Evolutionary conservation across 2,329 filamentous ascomycete genomes (phyloP), one percentile per base, ranked within the genome.

Genomic region (Aspergillus chevalieri): DNA sequence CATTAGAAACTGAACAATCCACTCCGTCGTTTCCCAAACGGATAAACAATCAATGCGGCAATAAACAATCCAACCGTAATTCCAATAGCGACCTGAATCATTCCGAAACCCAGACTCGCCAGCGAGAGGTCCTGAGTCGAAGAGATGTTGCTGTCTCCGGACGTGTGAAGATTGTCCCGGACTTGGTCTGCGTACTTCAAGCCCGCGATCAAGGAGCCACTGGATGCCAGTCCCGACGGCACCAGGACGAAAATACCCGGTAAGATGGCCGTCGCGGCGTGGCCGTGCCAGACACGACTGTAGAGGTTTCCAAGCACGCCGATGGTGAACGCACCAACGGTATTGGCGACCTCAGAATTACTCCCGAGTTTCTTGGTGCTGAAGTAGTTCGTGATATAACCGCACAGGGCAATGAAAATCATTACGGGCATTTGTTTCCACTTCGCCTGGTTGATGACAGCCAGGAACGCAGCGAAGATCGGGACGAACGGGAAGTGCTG

Each of bases 241-340:
- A 84, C 80, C 52, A 82, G 79, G 2, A 82, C 78, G 56, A 93
- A 94, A 57, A 95, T 93, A 9, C 86, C 89, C 0, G 90, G 89
- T 8, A 95, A 74, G 76, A 95, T 87, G 3, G 87, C 85, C 0
- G 88, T 87, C 0, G 89, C 89, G 0, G 90, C 89, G 3, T 94
- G 79, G 1, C 86, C 87, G 64, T 90, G 89, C 17, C 85, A 67
- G 30, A 76, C 61, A 3, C 87, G 80, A 8, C 84, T 85, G 70
- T 92, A 91, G 2, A 89, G 64, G 57, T 93, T 93, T 7, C 87
- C 87, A 39, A 89, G 70, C 28, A 90, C 78, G 14, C 89, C 88
- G 17, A 93, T 82, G 0, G 81, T 80, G 46, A 93, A 77, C 0
- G 89, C 87, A 24, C 87, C 87, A 2, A 92, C 76, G 28, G 87